These are phyloP conservation scores for Curvularia eragrostidis DNA, from an alignment of 2,329 filamentous ascomycete genomes.

Conservation along the genomic window DNA sequence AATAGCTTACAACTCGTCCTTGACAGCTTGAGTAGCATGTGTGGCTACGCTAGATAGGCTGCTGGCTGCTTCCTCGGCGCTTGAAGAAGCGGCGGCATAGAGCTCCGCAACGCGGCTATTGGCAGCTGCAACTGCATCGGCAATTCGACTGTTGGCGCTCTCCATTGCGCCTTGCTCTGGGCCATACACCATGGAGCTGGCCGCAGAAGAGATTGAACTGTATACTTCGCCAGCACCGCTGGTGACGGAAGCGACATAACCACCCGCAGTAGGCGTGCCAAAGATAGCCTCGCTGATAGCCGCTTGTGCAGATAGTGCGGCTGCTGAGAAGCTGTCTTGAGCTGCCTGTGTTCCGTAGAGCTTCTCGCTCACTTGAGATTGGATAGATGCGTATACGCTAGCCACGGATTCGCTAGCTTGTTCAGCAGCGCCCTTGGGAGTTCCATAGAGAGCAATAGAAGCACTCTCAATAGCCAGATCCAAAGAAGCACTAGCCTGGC, in stretches of 20 bases:
- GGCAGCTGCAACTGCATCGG: conserved; percentile 54
- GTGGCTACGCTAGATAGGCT: conserved; percentile 48
- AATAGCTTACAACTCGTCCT: conserved; percentile 58
- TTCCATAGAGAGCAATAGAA: conserved; percentile 64
- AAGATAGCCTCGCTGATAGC: conserved; percentile 65
- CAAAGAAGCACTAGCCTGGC: conserved; percentile 63
- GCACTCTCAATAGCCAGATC: conserved; percentile 66
- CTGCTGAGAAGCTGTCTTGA: conserved; percentile 60
- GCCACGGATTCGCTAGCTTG: conserved; percentile 62
- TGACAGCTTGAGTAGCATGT: conserved; percentile 54
- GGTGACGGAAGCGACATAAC: conserved; percentile 53
- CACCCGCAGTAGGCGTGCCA: conserved; percentile 59
- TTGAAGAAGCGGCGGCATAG: conserved; percentile 46
- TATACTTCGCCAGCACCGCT: conserved; percentile 50
- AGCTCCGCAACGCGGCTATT: conserved; percentile 52
- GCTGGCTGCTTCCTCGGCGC: conserved; percentile 57
- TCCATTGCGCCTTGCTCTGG: conserved; percentile 56
- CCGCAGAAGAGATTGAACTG: conserved; percentile 31
- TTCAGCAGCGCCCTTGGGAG: conserved; percentile 60
- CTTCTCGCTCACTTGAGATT: conserved; percentile 59
- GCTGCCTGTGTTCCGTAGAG: conserved; percentile 64
- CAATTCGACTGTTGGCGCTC: conserved; percentile 52
- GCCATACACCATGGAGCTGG: conserved; percentile 58
- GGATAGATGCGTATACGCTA: conserved; percentile 60
- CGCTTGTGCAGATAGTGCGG: conserved; percentile 61